phyloP scores from a whole-genome alignment of 2,329 filamentous ascomycete genomes.

The Colletotrichum somersetense region DNA sequence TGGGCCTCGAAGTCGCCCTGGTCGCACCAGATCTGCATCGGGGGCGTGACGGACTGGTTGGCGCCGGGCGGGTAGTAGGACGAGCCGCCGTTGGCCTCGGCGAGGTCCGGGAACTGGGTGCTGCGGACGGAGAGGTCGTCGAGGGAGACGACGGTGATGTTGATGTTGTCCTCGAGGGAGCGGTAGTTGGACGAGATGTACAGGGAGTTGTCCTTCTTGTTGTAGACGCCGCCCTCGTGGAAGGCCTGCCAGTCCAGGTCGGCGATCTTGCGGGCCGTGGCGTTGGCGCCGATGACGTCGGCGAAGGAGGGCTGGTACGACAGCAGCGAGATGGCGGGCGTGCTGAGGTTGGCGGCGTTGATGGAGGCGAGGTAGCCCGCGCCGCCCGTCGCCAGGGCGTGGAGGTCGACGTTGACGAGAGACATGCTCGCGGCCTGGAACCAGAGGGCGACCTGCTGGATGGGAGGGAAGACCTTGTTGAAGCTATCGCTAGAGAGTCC shows the following conservation, averaged over 20 bases:
- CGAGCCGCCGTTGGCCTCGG: conserved; percentile 45
- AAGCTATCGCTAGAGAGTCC: conserved; percentile 9
- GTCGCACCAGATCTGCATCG: conserved; percentile 43
- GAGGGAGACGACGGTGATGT: conserved; percentile 43
- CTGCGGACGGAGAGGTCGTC: conserved; percentile 42
- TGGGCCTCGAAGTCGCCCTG: conserved; percentile 33
- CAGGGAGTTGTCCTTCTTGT: conserved; percentile 40
- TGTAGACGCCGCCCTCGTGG: conserved; percentile 43
- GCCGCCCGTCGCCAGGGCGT: conserved; percentile 36
- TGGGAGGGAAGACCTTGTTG: conserved; percentile 10
- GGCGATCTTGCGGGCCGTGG: conserved; percentile 36
- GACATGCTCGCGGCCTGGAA: conserved; percentile 34
- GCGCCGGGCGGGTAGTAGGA: conserved; percentile 43
- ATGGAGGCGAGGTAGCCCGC: conserved; percentile 40
- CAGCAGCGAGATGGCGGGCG: conserved; percentile 37
- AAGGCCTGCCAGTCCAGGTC: conserved; percentile 41
- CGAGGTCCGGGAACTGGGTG: conserved; percentile 43
- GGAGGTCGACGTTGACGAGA: conserved; percentile 36
- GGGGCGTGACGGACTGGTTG: conserved; percentile 38
- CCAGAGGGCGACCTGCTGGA: conserved; percentile 25
- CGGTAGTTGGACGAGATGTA: conserved; percentile 41
- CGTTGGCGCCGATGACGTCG: conserved; percentile 34
- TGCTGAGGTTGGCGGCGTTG: conserved; percentile 30
- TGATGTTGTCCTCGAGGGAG: conserved; percentile 38
- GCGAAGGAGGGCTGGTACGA: conserved; percentile 35